phyloP scores from a whole-genome alignment of 495 filamentous ascomycete species.

The Thozetella sp. region DNA sequence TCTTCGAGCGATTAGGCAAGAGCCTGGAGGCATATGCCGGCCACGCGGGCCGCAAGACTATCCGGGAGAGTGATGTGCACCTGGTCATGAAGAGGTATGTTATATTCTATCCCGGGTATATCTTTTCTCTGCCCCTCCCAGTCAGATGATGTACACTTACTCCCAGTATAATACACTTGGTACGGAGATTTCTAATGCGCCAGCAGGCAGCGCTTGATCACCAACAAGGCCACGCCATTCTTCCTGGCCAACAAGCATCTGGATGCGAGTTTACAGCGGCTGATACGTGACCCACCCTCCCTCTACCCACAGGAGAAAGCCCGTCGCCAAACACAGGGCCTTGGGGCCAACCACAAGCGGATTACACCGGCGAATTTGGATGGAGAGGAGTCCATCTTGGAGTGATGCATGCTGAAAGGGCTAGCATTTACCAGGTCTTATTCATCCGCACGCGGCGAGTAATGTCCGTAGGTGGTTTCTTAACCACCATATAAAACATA shows the following conservation, averaged over 20 bases:
- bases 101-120: constrained; percentile 20
- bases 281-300: constrained; percentile 72
- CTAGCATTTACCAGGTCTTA: constrained; percentile 67
- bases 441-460: constrained; percentile 77
- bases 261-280: constrained; percentile 79
- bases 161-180: constrained; percentile 6
- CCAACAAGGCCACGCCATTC: constrained; percentile 72
- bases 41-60: constrained; percentile 81
- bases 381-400: not conserved
- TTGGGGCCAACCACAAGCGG: not conserved
- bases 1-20: constrained; percentile 82
- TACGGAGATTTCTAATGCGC: constrained; percentile 34
- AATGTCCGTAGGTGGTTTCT: constrained; percentile 76
- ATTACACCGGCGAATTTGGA: not conserved
- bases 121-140: constrained; percentile 22
- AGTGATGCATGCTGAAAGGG: not conserved
- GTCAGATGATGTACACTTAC: constrained; percentile 8
- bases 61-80: constrained; percentile 82
- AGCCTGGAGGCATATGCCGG: constrained; percentile 78
- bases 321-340: not conserved
- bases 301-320: not conserved
- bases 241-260: constrained; percentile 81
- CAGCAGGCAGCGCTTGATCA: constrained; percentile 76
- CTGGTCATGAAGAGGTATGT: constrained; percentile 80
- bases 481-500: constrained; percentile 94